Evolutionary conservation across 2,329 filamentous ascomycete species (phyloP), one percentile per base, ranked within the genome.

Genomic region (Dothistroma pini): DNA sequence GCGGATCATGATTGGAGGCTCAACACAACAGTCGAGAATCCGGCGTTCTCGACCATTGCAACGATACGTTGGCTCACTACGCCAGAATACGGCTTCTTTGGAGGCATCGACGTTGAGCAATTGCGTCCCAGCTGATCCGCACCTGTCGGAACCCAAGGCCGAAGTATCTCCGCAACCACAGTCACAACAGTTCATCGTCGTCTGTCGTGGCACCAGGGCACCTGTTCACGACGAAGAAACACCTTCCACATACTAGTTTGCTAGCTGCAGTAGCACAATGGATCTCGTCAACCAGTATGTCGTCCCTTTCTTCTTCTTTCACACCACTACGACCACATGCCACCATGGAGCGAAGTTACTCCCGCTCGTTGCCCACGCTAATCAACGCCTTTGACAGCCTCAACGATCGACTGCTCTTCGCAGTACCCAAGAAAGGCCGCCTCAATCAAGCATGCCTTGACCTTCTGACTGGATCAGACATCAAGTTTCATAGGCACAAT

Each of bases 341-440:
- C 25, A n/a, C 34, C 47, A 50, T 59, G 16, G 59, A 57, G 55
- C 58, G 68, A 56, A 61, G 68, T 29, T 68, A 61, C 54, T 63
- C 57, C 55, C 66, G 67, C 54, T 62, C 76, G 72, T 38, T 75
- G 69, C 67, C 68, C 32, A 61, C 62, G 52, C 65, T 78, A 68
- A 77, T 75, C 76, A 72, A 76, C 74, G 60, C 70, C 21, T 58
- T 74, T 59, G 70, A 69, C 68, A 96, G 92, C 81, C 84, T 97
- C 75, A 91, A 95, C 82, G 93, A 93, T 74, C 89, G 95, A 68
- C 84, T 97, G 60, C 85, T 97, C 65, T 97, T 99, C 75, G 95
- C 95, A 64, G 91, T 99, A n/a, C 95, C 95, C 63, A 99, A 99
- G 81, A 99, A 99, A 89, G 95, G 95, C 66, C 90, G 95, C 59